phyloP scores from a whole-genome alignment of 2,329 filamentous ascomycete genomes.

The Botrytis tulipae region DNA sequence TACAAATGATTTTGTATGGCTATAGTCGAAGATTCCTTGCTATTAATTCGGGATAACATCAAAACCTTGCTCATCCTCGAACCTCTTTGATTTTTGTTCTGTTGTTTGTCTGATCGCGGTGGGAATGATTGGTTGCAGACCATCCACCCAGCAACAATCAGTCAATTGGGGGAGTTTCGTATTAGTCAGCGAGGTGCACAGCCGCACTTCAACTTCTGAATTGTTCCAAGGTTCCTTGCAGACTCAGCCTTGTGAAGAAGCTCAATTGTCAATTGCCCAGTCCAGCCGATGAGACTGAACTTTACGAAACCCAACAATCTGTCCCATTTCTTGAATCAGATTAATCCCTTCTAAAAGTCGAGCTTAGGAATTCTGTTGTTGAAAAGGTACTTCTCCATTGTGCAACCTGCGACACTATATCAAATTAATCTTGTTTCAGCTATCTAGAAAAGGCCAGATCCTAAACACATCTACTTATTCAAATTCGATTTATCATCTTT shows the following conservation, averaged over 20 bases:
- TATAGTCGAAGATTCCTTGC: neutral
- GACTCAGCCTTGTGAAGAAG: slow-evolving; percentile 18
- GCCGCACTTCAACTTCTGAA: neutral
- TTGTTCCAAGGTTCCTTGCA: neutral
- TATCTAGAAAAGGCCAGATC: slow-evolving; percentile 13
- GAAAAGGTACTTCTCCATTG: neutral
- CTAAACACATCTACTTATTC: slow-evolving; percentile 5
- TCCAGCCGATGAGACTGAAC: neutral
- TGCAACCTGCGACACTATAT: neutral
- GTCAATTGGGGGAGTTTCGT: neutral
- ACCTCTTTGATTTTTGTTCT: slow-evolving; percentile 9
- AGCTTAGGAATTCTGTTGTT: neutral
- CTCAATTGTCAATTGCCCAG: neutral
- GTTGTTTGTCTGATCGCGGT: slow-evolving; percentile 14
- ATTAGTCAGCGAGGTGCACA: slow-evolving; percentile 13
- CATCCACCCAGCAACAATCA: slow-evolving; percentile 23
- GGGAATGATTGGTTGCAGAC: slow-evolving; percentile 20
- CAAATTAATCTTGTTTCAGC: neutral
- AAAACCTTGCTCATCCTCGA: slow-evolving; percentile 12
- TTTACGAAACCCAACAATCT: neutral
- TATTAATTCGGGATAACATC: neutral
- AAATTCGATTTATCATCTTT: neutral
- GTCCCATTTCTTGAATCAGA: neutral
- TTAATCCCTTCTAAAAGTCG: neutral
- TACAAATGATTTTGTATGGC: neutral